Conservation (phyloP, 768 basidiomycete genomes). For the Boletus tylopilopsis region DNA sequence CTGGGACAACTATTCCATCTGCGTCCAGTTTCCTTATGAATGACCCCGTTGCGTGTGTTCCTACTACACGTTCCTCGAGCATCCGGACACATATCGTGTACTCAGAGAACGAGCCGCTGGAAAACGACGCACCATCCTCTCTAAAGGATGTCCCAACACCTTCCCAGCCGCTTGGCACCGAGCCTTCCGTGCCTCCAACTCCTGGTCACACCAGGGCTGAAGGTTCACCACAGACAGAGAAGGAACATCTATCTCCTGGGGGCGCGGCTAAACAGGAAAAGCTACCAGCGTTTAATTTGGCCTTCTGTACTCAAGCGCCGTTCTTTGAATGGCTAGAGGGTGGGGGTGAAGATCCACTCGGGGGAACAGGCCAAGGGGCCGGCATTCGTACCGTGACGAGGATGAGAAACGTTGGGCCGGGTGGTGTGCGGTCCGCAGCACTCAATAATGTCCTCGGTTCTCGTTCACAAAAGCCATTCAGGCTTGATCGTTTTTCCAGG, state of each 20-base stretch:
- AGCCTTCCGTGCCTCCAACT: neutral
- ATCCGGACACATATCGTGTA: conserved; percentile 19
- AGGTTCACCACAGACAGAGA: neutral
- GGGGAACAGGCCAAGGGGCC: conserved; percentile 22
- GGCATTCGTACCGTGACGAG: neutral
- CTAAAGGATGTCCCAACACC: neutral
- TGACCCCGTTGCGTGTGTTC: neutral
- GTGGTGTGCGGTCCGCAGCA: neutral
- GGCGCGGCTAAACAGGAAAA: conserved; percentile 8
- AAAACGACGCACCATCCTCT: neutral
- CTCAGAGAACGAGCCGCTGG: conserved; percentile 5
- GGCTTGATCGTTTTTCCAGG: conserved; percentile 67
- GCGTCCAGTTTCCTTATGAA: neutral
- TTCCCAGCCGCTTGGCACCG: neutral
- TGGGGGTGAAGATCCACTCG: conserved; percentile 34
- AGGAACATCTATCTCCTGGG: neutral
- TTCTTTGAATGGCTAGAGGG: conserved; percentile 79
- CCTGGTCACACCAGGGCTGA: neutral
- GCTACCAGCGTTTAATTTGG: conserved; percentile 63
- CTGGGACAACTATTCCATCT: neutral
- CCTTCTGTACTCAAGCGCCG: conserved; percentile 50
- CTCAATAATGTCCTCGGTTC: neutral
- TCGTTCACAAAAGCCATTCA: conserved; percentile 37
- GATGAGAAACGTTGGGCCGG: neutral
- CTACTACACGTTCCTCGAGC: conserved; percentile 21